phyloP scores from a whole-genome alignment of 2,329 filamentous ascomycete genomes.

The Penicillium palitans region DNA sequence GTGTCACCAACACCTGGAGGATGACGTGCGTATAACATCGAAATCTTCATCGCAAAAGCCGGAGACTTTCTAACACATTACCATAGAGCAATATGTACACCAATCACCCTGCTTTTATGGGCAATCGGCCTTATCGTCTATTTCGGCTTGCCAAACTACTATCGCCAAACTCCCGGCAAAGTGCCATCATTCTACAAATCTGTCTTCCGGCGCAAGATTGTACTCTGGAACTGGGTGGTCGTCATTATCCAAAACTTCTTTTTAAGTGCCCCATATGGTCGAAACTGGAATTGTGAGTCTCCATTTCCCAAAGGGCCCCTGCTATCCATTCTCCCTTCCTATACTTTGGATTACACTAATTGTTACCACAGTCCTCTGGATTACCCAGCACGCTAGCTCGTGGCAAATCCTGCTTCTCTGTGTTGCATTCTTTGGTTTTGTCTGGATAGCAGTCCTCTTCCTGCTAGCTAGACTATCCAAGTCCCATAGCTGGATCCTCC shows the following conservation, averaged over 20 bases:
- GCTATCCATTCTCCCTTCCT: no score
- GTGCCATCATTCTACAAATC: conserved; percentile 67
- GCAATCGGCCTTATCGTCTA: conserved; percentile 56
- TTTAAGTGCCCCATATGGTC: conserved; percentile 64
- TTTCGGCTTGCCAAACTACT: conserved; percentile 66
- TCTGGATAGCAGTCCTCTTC: conserved; percentile 53
- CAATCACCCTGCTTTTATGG: conserved; percentile 60
- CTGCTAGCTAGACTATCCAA: conserved; percentile 59
- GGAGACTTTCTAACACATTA: conserved; percentile 21
- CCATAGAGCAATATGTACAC: conserved; percentile 54
- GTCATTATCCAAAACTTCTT: conserved; percentile 68
- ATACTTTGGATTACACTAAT: neutral
- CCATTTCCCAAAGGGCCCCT: fast-evolving
- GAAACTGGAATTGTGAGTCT: conserved; percentile 61
- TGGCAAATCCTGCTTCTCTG: conserved; percentile 60
- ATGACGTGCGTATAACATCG: conserved; percentile 40
- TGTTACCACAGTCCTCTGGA: conserved; percentile 53
- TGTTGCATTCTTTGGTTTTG: conserved; percentile 50
- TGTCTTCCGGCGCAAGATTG: conserved; percentile 62
- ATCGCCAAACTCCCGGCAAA: conserved; percentile 63
- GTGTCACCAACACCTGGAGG: conserved; percentile 46
- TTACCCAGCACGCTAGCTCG: conserved; percentile 54
- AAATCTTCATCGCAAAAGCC: neutral
- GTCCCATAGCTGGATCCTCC: conserved; percentile 65
- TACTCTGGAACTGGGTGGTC: conserved; percentile 66